phyloP scores from a whole-genome alignment of 331 rosid genomes.

The Acacia concinna region DNA sequence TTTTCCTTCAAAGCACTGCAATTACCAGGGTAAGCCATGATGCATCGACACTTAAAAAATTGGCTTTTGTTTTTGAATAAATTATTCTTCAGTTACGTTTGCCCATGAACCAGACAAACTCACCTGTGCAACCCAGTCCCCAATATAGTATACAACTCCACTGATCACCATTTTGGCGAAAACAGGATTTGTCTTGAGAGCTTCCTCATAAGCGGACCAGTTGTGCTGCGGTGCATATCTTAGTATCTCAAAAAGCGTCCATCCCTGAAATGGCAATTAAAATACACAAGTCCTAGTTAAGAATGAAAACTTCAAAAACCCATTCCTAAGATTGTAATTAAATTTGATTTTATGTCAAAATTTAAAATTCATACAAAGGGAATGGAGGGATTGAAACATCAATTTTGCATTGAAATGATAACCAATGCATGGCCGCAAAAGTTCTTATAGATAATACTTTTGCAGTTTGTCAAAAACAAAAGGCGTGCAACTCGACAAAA shows the following conservation, averaged over 20 bases:
- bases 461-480: neutral
- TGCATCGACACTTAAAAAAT: neutral
- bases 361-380: neutral
- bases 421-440: neutral
- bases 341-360: neutral
- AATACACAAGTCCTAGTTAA: constrained; percentile 18
- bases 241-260: constrained; percentile 89
- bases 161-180: constrained; percentile 97
- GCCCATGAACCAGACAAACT: constrained; percentile 10
- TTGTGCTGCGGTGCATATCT: constrained; percentile 94
- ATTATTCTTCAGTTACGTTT: neutral
- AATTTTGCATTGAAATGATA: neutral
- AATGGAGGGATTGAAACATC: neutral
- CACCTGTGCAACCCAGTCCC: constrained; percentile 99
- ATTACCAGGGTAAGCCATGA: constrained; percentile 1
- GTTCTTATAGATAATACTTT: neutral
- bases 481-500: neutral
- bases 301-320: constrained; percentile 20
- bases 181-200: constrained; percentile 90
- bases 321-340: neutral
- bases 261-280: constrained; percentile 53
- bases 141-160: constrained; percentile 89
- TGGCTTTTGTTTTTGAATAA: neutral
- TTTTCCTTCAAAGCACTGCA: constrained; percentile 94
- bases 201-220: constrained; percentile 96